Evolutionary conservation across 345 rosid species (phyloP).

Genomic region (Hibiscus trionum): DNA sequence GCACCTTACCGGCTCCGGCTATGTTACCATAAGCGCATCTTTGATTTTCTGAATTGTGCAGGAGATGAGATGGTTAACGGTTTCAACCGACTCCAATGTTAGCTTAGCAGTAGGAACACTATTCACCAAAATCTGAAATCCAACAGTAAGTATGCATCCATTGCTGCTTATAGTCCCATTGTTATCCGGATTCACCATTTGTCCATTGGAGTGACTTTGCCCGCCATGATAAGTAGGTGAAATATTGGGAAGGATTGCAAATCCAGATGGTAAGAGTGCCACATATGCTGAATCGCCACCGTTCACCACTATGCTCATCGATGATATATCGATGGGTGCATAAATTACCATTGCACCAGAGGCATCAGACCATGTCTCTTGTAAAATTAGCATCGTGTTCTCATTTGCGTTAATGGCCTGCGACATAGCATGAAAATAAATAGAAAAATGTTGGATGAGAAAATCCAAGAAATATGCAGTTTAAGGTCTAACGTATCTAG

Average conservation of each 20-base stretch:
- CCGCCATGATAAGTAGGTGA: constrained; percentile 15
- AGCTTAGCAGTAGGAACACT: constrained; percentile 52
- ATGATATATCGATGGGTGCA: constrained; percentile 62
- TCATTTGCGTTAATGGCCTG: constrained; percentile 53
- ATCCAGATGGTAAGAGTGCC: constrained; percentile 79
- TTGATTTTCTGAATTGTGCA: constrained; percentile 78
- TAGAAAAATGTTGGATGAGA: no score
- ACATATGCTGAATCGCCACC: constrained; percentile 78
- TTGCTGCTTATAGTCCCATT: constrained; percentile 20
- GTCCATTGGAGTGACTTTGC: constrained; percentile 10
- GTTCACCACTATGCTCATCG: constrained; percentile 51
- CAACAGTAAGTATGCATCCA: constrained; percentile 80
- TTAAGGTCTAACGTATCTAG: neutral
- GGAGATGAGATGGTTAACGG: constrained; percentile 64
- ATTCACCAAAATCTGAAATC: constrained; percentile 75
- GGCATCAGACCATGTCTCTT: constrained; percentile 54
- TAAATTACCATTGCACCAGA: constrained; percentile 54
- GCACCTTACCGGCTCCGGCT: neutral
- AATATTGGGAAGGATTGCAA: constrained; percentile 63
- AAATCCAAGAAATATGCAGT: no score
- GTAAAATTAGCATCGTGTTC: constrained; percentile 61
- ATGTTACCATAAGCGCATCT: constrained; percentile 32
- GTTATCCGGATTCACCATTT: neutral
- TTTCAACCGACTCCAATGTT: constrained; percentile 57
- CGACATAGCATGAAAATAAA: neutral